Evolutionary conservation across 345 rosid genomes (phyloP).

Genomic region (Hibiscus tridactylites): DNA sequence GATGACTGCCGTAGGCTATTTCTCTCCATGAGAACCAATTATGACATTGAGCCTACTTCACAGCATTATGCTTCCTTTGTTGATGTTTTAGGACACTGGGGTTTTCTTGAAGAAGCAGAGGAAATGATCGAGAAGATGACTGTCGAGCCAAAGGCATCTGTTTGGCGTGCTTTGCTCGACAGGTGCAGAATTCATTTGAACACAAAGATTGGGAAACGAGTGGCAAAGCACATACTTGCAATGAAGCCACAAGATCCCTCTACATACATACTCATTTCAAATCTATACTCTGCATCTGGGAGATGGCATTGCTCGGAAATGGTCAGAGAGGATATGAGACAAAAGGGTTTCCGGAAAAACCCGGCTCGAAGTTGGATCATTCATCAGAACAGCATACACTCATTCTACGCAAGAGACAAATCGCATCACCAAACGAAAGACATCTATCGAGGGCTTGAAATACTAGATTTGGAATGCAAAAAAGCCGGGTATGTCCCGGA

Average conservation of each 20-base stretch:
- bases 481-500: slow-evolving; percentile 70
- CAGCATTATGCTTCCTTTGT: slow-evolving; percentile 61
- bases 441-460: slow-evolving; percentile 62
- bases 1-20: slow-evolving; percentile 47
- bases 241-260: slow-evolving; percentile 55
- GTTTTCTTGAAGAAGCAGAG: slow-evolving; percentile 72
- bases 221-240: slow-evolving; percentile 44
- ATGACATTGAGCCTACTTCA: slow-evolving; percentile 44
- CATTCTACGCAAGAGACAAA: slow-evolving; percentile 63
- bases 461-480: slow-evolving; percentile 59
- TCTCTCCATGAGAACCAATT: slow-evolving; percentile 40
- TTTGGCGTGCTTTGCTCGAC: slow-evolving; percentile 72
- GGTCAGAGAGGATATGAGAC: slow-evolving; percentile 57
- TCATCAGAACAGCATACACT: slow-evolving; percentile 43
- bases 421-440: slow-evolving; percentile 57
- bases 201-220: slow-evolving; percentile 44
- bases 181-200: slow-evolving; percentile 59
- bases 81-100: slow-evolving; percentile 73
- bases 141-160: slow-evolving; percentile 41
- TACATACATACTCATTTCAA: slow-evolving; percentile 61
- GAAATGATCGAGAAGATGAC: slow-evolving; percentile 40
- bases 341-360: slow-evolving; percentile 48
- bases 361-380: slow-evolving; percentile 82
- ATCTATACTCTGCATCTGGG: slow-evolving; percentile 85
- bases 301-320: slow-evolving; percentile 71